A percentile compares a stretch with the other conserved stretches of the same genome.
phyloP scores from a whole-genome alignment of 2,329 filamentous ascomycete genomes.

The Nemania sp. region DNA sequence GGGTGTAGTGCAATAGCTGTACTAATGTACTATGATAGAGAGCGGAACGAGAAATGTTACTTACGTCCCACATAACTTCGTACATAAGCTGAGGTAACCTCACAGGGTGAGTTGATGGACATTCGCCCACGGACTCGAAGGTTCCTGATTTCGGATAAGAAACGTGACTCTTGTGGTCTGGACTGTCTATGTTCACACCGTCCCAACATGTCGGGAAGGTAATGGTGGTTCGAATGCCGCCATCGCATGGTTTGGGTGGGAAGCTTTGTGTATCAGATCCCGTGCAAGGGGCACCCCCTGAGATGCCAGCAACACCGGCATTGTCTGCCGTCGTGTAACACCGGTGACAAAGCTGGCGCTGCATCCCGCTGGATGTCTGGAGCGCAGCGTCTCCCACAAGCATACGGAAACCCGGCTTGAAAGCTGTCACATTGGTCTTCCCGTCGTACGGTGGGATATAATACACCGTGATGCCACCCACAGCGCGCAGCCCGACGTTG shows the following conservation, averaged over 20 bases:
- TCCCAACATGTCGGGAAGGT: slow-evolving; percentile 69
- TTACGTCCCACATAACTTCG: slow-evolving; percentile 66
- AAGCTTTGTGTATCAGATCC: slow-evolving; percentile 59
- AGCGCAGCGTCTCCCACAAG: slow-evolving; percentile 56
- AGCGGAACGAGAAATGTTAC: slow-evolving; percentile 2
- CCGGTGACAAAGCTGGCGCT: slow-evolving; percentile 54
- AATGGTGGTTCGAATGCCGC: slow-evolving; percentile 62
- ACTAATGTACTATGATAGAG: not conserved
- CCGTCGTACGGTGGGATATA: slow-evolving; percentile 51
- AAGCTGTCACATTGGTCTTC: slow-evolving; percentile 56
- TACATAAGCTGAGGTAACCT: slow-evolving; percentile 70
- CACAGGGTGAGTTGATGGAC: slow-evolving; percentile 62
- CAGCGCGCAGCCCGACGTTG: slow-evolving; percentile 47
- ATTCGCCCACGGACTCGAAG: slow-evolving; percentile 55
- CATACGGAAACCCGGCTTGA: slow-evolving; percentile 61
- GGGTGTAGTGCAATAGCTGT: not conserved
- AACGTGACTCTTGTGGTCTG: slow-evolving; percentile 55
- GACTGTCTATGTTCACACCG: slow-evolving; percentile 60
- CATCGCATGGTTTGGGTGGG: slow-evolving; percentile 62
- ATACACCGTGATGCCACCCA: slow-evolving; percentile 49
- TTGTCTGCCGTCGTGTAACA: slow-evolving; percentile 45
- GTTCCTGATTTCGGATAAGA: slow-evolving; percentile 57
- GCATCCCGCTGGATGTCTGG: slow-evolving; percentile 42
- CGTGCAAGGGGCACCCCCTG: slow-evolving; percentile 51
- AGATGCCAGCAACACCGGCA: slow-evolving; percentile 40